Percentiles rank a stretch among this genome's conserved stretches.
These are phyloP conservation scores for Sporothrix protearum DNA, from an alignment of 2,329 filamentous ascomycete species.

Conservation along the genomic window DNA sequence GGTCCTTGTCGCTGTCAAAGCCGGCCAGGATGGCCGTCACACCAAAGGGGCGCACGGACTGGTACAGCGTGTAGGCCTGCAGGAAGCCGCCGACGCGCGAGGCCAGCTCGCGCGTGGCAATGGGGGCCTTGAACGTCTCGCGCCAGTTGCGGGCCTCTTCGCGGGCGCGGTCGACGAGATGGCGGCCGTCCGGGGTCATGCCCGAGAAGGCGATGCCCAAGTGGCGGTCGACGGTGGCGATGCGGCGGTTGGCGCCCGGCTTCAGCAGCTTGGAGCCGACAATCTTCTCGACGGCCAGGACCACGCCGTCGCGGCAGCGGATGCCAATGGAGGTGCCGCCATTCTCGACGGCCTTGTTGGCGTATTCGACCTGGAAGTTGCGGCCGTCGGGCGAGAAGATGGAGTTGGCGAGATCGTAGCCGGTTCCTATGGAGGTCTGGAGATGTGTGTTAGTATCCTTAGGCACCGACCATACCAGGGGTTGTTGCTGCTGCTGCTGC, in stretches of 20 bases:
- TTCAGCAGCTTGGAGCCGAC: slow-evolving; percentile 94
- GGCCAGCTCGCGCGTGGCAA: slow-evolving; percentile 81
- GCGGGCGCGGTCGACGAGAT: slow-evolving; percentile 90
- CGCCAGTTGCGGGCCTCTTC: slow-evolving; percentile 92
- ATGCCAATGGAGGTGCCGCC: slow-evolving; percentile 95
- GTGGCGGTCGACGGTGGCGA: slow-evolving; percentile 90
- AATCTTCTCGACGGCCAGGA: slow-evolving; percentile 95
- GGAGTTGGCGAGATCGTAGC: slow-evolving; percentile 98
- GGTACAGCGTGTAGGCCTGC: slow-evolving; percentile 96
- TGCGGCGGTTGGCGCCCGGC: slow-evolving; percentile 92
- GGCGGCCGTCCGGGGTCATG: slow-evolving; percentile 88
- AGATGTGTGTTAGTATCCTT: not conserved
- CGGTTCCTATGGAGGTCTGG: slow-evolving; percentile 98
- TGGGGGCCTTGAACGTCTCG: slow-evolving; percentile 89
- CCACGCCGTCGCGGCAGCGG: slow-evolving; percentile 93
- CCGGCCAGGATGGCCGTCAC: slow-evolving; percentile 92
- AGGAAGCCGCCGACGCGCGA: slow-evolving; percentile 93
- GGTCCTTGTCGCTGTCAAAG: slow-evolving; percentile 84
- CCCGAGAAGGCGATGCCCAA: slow-evolving; percentile 90
- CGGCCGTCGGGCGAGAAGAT: slow-evolving; percentile 99
- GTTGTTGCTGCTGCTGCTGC: no score
- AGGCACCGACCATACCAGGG: not conserved
- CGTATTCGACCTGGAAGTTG: slow-evolving; percentile 99
- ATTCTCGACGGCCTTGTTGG: slow-evolving; percentile 97
- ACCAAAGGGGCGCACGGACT: slow-evolving; percentile 92